Base-by-base conservation (phyloP, 768 basidiomycete genomes). In the Suillus paluster region DNA sequence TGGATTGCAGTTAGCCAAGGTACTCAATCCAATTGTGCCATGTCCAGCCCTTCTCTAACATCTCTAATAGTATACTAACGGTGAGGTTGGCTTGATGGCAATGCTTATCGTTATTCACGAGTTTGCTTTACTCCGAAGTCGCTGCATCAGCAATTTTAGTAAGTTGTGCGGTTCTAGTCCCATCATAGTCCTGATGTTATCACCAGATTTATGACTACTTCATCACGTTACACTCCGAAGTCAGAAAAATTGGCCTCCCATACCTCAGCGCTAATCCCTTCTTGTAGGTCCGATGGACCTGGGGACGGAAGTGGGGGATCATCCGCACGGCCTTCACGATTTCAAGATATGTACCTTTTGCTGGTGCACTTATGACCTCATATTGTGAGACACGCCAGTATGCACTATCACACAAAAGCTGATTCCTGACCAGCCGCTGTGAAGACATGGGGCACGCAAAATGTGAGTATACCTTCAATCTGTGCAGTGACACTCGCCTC, bases 221-320 rank as follows among this genome's bases (percentile, higher is more conserved):
- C 30, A 4, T 50, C 49, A 50, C 49, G 19, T 30, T 50, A 30
- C 27, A 30, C 27, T 30, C 49, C 30, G 49, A 50, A n/a, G 49
- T 50, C 27, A 50, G 27, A 30, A n/a, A 48, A 50, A 30, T n/a
- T 3, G 3, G 19, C 19, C 27, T 12, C 19, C 17, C 10, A n/a
- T 50, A 30, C 11, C 19, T 12, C 11, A 10, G 27, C 19, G 49
- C 49, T 50, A 19, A 50, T 30, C 11, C n/a, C n/a, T 30, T 10
- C n/a, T 2, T 30, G 15, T 23, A 73, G 71, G 67, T 72, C 2
- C 61, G 62, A 57, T 54, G 64, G 53, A 30, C 59, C 14, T 58
- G 14, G 30, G 55, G 55, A 58, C 42, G 60, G 41, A 61, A 58
- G 55, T 61, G 60, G 60, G 55, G 45, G 7, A 9, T 61, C 11